These are phyloP conservation scores for Cladobotryum protrusum DNA, from an alignment of 2,329 filamentous ascomycete species.

Conservation along the genomic window DNA sequence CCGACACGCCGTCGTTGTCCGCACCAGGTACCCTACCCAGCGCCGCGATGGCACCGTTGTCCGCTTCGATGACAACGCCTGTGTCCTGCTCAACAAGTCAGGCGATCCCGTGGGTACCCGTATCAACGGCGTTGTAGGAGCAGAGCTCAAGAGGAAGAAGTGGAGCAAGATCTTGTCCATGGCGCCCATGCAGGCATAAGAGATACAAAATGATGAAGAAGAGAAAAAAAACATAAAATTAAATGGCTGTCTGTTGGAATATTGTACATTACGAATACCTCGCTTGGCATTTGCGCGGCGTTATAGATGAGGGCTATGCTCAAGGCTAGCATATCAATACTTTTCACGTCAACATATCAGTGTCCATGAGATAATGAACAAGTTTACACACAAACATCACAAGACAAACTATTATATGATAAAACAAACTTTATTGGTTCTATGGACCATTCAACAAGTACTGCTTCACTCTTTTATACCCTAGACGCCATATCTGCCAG, in stretches of 20 bases:
- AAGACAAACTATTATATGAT: neutral
- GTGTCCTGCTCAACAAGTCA: slow-evolving; percentile 92
- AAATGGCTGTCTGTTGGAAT: slow-evolving; percentile 21
- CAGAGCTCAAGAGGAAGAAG: slow-evolving; percentile 82
- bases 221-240: neutral
- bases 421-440: neutral
- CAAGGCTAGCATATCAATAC: neutral
- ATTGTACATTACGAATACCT: slow-evolving; percentile 28
- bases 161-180: slow-evolving; percentile 98
- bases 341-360: neutral
- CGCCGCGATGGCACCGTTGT: slow-evolving; percentile 84
- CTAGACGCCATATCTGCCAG: neutral
- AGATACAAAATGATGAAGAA: neutral
- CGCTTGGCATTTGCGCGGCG: slow-evolving; percentile 30
- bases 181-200: slow-evolving; percentile 62
- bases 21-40: slow-evolving; percentile 81
- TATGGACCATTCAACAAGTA: neutral
- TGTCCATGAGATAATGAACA: neutral
- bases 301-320: slow-evolving; percentile 16
- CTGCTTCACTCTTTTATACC: neutral
- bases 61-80: slow-evolving; percentile 96
- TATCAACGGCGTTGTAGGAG: slow-evolving; percentile 85
- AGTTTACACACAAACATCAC: neutral
- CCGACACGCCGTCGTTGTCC: slow-evolving; percentile 89
- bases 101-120: slow-evolving; percentile 92